Conservation (phyloP, 345 rosid genomes). For the Melaleuca alternifolia region DNA sequence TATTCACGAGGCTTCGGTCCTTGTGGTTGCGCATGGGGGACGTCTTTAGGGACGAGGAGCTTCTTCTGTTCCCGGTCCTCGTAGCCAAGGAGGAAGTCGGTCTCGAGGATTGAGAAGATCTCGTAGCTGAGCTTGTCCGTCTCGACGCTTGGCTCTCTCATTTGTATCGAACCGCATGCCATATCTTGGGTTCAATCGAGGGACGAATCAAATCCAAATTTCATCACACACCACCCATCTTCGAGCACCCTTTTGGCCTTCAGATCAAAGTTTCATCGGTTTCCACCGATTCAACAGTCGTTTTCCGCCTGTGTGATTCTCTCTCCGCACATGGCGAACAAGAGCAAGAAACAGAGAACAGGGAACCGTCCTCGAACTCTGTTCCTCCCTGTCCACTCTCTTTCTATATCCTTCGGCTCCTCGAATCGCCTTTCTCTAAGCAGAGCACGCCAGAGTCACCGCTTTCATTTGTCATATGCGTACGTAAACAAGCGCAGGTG, state of each 20-base stretch:
- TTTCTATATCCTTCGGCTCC: neutral
- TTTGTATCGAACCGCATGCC: slow-evolving; percentile 31
- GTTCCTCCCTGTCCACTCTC: neutral
- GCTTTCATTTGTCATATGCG: neutral
- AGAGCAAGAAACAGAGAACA: neutral
- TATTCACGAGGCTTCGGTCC: neutral
- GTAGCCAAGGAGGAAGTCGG: slow-evolving; percentile 77
- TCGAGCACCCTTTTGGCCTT: neutral
- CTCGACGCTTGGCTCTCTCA: slow-evolving; percentile 90
- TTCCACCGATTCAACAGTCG: neutral
- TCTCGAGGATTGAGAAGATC: slow-evolving; percentile 86
- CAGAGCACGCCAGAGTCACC: neutral
- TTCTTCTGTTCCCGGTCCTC: slow-evolving; percentile 35
- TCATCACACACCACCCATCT: neutral
- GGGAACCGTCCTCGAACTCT: neutral
- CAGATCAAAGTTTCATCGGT: neutral
- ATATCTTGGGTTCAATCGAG: slow-evolving; percentile 3
- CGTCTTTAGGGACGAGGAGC: slow-evolving; percentile 54
- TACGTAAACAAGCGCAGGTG: neutral
- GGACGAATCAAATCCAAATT: neutral
- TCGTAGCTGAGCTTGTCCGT: slow-evolving; percentile 91
- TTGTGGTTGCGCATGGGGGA: neutral
- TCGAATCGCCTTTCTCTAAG: neutral
- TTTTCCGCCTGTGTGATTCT: neutral
- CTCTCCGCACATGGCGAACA: neutral